A percentile compares a stretch with the other conserved stretches of the same genome.
Conservation (phyloP, 305 asterid genomes). For the Fraxinus latifolia region DNA sequence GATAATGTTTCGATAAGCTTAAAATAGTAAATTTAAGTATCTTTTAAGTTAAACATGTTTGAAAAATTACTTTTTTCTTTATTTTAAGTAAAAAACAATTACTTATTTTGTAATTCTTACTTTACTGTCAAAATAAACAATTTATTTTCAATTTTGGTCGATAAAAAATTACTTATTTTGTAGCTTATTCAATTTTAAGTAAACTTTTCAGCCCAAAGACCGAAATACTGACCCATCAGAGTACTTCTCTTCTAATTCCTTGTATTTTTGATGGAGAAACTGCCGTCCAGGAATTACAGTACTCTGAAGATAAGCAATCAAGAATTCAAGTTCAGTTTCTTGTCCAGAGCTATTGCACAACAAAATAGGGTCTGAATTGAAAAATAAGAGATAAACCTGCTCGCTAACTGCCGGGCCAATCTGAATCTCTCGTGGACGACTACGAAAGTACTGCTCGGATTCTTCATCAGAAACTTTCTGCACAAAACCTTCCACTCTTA, state of each 20-base stretch:
- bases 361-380: neutral
- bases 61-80: neutral
- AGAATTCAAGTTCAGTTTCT: slow-evolving; percentile 5
- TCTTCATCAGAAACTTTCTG: slow-evolving; percentile 47
- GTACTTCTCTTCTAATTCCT: slow-evolving; percentile 38
- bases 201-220: neutral
- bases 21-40: neutral
- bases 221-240: slow-evolving; percentile 39
- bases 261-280: slow-evolving; percentile 30
- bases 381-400: slow-evolving; percentile 38
- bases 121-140: neutral
- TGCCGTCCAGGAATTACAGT: slow-evolving; percentile 39
- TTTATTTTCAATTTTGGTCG: neutral
- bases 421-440: slow-evolving; percentile 55
- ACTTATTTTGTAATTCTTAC: neutral
- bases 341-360: neutral
- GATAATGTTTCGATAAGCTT: neutral
- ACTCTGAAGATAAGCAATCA: slow-evolving; percentile 31
- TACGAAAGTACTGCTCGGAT: slow-evolving; percentile 46
- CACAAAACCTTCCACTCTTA: slow-evolving; percentile 52
- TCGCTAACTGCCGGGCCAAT: slow-evolving; percentile 46
- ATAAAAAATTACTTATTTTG: neutral
- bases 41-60: neutral
- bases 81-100: neutral
- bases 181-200: neutral